These are phyloP conservation scores for Acacia confusa DNA, from an alignment of 306 rosid species.

Conservation along the genomic window DNA sequence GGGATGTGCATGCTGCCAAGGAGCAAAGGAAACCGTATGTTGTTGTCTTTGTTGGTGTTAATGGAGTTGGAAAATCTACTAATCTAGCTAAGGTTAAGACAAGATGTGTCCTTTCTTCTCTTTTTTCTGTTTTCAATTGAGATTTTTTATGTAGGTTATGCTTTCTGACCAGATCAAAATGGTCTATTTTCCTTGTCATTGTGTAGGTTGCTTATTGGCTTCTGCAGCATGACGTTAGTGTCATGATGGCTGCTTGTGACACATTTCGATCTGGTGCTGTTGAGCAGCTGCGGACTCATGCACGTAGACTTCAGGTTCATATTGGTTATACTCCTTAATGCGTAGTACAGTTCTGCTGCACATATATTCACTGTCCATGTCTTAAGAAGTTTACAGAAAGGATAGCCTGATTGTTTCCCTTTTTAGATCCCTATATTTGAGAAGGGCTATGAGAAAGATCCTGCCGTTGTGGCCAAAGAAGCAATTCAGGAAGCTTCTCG, in stretches of 20 bases:
- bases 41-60: slow-evolving; percentile 96
- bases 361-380: background rate
- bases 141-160: slow-evolving; percentile 22
- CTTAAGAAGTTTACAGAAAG: background rate
- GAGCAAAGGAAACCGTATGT: slow-evolving; percentile 96
- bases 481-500: slow-evolving; percentile 92
- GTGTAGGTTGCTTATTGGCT: slow-evolving; percentile 98
- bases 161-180: slow-evolving; percentile 25
- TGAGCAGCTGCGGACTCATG: slow-evolving; percentile 98
- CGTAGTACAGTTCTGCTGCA: background rate
- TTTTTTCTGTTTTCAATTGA: background rate
- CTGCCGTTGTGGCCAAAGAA: slow-evolving; percentile 95
- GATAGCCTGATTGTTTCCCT: slow-evolving; percentile 14
- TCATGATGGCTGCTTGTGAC: slow-evolving; percentile 99
- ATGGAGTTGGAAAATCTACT: slow-evolving; percentile 98
- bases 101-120: slow-evolving; percentile 15
- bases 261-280: slow-evolving; percentile 99
- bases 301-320: slow-evolving; percentile 93
- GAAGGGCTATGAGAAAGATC: slow-evolving; percentile 99
- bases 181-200: slow-evolving; percentile 16
- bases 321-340: slow-evolving; percentile 25
- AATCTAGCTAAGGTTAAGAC: slow-evolving; percentile 85
- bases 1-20: slow-evolving; percentile 91
- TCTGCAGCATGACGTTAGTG: slow-evolving; percentile 72
- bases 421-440: slow-evolving; percentile 89